These are phyloP conservation scores for Pachyrhizus erosus DNA, from an alignment of 306 rosid species.

Conservation along the genomic window DNA sequence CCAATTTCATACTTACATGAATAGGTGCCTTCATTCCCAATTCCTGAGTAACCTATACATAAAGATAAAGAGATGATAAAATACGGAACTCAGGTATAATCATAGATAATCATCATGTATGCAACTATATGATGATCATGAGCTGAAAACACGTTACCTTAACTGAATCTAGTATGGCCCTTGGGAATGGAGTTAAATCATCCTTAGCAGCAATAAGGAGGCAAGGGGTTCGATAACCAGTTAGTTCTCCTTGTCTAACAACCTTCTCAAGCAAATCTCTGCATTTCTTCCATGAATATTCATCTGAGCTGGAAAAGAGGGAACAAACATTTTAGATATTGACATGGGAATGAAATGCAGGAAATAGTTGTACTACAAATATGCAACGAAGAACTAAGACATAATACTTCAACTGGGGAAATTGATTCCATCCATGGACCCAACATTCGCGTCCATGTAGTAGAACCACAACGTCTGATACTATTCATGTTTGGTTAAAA, in stretches of 20 bases:
- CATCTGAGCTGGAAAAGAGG: constrained; percentile 74
- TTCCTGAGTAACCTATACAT: constrained; percentile 67
- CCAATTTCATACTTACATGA: constrained; percentile 71
- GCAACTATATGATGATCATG: constrained; percentile 28
- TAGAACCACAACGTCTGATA: constrained; percentile 9
- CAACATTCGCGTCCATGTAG: not conserved
- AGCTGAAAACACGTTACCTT: constrained; percentile 59
- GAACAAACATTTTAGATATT: constrained; percentile 31
- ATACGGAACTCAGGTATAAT: constrained; percentile 22
- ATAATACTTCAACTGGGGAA: not conserved
- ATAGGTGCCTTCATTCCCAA: constrained; percentile 79
- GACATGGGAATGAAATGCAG: not conserved
- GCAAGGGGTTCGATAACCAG: constrained; percentile 78
- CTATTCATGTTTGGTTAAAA: not conserved
- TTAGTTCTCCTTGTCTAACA: constrained; percentile 82
- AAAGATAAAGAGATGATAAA: constrained; percentile 26
- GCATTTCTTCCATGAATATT: constrained; percentile 78
- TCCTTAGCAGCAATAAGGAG: constrained; percentile 85
- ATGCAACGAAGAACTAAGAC: not conserved
- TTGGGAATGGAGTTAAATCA: constrained; percentile 81
- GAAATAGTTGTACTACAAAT: not conserved
- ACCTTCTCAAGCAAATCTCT: constrained; percentile 79
- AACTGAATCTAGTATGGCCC: constrained; percentile 73
- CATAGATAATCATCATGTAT: not conserved
- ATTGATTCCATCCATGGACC: constrained; percentile 16